Evolutionary conservation across 1,284 basidiomycete species (phyloP).

Genomic region (Pseudozyma flocculosa): DNA sequence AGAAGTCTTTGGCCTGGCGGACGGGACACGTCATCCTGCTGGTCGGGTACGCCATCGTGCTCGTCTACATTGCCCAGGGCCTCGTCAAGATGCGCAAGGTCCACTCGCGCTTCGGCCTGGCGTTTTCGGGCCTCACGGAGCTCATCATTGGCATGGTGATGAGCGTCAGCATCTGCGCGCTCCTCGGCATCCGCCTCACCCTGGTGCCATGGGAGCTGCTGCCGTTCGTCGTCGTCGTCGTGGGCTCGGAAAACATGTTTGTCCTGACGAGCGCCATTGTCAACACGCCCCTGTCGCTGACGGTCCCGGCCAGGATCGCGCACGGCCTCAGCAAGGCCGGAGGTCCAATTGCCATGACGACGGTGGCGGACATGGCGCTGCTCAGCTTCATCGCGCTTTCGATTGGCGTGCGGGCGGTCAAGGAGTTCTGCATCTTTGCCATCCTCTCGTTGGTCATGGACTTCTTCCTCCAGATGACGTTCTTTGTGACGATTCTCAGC

Average conservation of each 20-base stretch:
- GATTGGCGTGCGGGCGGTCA: conserved; percentile 73
- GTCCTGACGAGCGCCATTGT: conserved; percentile 85
- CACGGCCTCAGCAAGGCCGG: conserved; percentile 83
- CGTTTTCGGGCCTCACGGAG: conserved; percentile 89
- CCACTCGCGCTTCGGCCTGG: conserved; percentile 86
- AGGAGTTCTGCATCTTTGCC: conserved; percentile 90
- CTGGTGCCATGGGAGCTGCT: conserved; percentile 85
- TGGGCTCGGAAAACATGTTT: conserved; percentile 97
- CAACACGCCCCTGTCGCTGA: conserved; percentile 80
- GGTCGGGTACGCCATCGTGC: conserved; percentile 77
- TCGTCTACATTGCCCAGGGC: conserved; percentile 74
- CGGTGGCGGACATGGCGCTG: conserved; percentile 80
- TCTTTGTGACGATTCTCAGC: conserved; percentile 83
- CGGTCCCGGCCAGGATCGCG: conserved; percentile 88
- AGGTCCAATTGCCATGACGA: conserved; percentile 85
- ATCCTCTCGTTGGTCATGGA: conserved; percentile 91
- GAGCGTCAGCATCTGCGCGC: conserved; percentile 83
- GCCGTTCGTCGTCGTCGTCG: conserved; percentile 90
- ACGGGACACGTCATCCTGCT: conserved; percentile 63
- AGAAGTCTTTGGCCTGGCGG: conserved; percentile 6
- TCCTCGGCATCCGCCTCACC: conserved; percentile 78
- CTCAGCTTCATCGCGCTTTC: conserved; percentile 77
- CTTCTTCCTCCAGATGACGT: conserved; percentile 90
- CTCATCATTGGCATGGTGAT: conserved; percentile 88
- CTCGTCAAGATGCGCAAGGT: conserved; percentile 65